Evolutionary conservation across 1,284 basidiomycete genomes (phyloP), one percentile per base, ranked within the genome.

Genomic region (Heliocybe sulcata): DNA sequence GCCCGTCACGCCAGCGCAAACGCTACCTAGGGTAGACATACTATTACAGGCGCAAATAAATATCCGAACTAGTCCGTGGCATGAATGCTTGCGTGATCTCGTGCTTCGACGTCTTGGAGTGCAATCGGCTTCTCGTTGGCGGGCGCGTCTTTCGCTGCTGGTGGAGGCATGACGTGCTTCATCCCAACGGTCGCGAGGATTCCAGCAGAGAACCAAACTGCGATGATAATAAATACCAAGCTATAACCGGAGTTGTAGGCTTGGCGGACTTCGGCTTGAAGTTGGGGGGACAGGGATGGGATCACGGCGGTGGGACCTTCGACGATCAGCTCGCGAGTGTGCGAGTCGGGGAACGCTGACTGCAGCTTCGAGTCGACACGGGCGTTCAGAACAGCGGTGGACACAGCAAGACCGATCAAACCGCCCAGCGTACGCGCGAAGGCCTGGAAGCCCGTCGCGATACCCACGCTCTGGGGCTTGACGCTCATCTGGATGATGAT

Each of bases 401-500:
- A 52, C 4, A 35, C 16, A 12, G 51, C 51, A 20, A 52, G 20
- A 14, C 51, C 51, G 33, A 52, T 29, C 12, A 52, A 19, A 29
- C 29, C 51, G 33, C 51, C 51, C 8, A 52, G 8, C 25, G 27
- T 52, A 14, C 51, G 26, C 20, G 29, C 6, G 25, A 35, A 31
- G 4, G 51, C 20, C 26, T 31, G 51, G 33, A 52, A 31, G 22
- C 51, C 51, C 9, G 33, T 29, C 19, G 51, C 51, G 29, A 29
- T n/a, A 19, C 22, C 29, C 3, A 52, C 12, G 27, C 27, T 26
- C 9, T 4, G 6, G 33, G 29, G 51, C 11, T n/a, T 11, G 16
- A 52, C 33, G 33, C 29, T 29, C 22, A 31, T 25, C 27, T 52
- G 51, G 33, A 52, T 31, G 51, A 35, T 52, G 51, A 52, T 35